phyloP scores from a whole-genome alignment of 2,329 filamentous ascomycete species.

The Penicillium concentricum region DNA sequence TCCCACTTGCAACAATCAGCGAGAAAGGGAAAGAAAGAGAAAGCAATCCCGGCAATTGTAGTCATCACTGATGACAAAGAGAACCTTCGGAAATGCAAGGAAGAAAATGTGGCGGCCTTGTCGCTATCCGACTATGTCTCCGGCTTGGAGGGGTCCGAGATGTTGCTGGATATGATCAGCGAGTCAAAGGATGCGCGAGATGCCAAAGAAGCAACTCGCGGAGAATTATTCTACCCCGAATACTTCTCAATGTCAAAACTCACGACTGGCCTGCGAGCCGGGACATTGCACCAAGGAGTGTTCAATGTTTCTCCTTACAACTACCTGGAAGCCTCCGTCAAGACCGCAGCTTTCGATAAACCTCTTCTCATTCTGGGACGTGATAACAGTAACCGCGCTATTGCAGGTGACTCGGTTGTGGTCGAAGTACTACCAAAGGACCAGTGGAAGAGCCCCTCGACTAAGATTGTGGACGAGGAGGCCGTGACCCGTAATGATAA shows the following conservation, averaged over 20 bases:
- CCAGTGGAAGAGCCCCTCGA: conserved; percentile 95
- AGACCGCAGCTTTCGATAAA: conserved; percentile 86
- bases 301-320: conserved; percentile 98
- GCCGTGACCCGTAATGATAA: conserved; percentile 90
- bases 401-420: conserved; percentile 89
- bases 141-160: conserved; percentile 77
- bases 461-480: conserved; percentile 94
- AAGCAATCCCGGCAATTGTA: conserved; percentile 71
- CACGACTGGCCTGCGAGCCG: conserved; percentile 88
- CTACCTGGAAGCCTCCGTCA: conserved; percentile 89
- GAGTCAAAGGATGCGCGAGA: conserved; percentile 69
- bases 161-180: conserved; percentile 88
- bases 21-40: conserved; percentile 54
- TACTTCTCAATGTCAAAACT: conserved; percentile 87
- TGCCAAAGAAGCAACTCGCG: conserved; percentile 60
- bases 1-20: conserved; percentile 69
- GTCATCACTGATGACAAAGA: conserved; percentile 93
- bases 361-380: conserved; percentile 82
- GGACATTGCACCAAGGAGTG: conserved; percentile 85
- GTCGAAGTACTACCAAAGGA: conserved; percentile 90
- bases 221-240: conserved; percentile 79
- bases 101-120: conserved; percentile 66
- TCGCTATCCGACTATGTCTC: conserved; percentile 77
- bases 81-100: conserved; percentile 77
- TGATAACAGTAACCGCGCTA: conserved; percentile 92